Evolutionary conservation across 164 flowering plant species (phyloP), one percentile per base, ranked within the genome.

Genomic region (Liriodendron chinense): DNA sequence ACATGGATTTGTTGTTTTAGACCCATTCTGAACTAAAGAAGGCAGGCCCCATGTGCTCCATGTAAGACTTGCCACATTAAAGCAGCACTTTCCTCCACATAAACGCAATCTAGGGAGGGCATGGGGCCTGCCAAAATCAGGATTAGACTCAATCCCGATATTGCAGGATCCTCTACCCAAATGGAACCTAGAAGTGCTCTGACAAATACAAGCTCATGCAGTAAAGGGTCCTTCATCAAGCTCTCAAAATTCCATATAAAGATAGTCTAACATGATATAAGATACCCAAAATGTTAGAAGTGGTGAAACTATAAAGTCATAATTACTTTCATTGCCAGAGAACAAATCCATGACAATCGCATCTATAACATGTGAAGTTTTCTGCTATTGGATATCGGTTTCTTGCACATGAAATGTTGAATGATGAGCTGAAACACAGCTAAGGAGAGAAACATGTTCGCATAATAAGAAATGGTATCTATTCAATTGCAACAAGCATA

Each of bases 281-380:
- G 70, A 67, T 67, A 67, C 70, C 18, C 70, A 1, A 28, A 67
- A 67, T 67, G 70, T 65, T 65, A 25, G 23, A 5, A 25, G 9
- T 34, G 43, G 14, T 65, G 68, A 61, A 61, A 14, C 23, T 61
- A 6, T 61, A 22, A 34, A 34, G 43, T 34, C 43, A 34, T 34
- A 34, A 34, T 34, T 4, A 34, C 43, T 34, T 34, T 34, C 43
- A 34, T 34, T 34, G 62, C n/a, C 62, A 57, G n/a, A 57, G 14
- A 57, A 57, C n/a, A 57, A 57, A 57, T 57, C 14, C 20, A 57
- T 57, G 10, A 7, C 62, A 57, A 57, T 13, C n/a, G 10, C 62
- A 57, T 9, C 3, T 26, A 22, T 24, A 65, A 26, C 4, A 34
- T 9, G 23, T 68, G 70, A 26, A 68, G 9, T 16, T 68, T 68